Evolutionary conservation across 495 filamentous ascomycete species (phyloP).

Genomic region (Astrothelium subdiscretum): DNA sequence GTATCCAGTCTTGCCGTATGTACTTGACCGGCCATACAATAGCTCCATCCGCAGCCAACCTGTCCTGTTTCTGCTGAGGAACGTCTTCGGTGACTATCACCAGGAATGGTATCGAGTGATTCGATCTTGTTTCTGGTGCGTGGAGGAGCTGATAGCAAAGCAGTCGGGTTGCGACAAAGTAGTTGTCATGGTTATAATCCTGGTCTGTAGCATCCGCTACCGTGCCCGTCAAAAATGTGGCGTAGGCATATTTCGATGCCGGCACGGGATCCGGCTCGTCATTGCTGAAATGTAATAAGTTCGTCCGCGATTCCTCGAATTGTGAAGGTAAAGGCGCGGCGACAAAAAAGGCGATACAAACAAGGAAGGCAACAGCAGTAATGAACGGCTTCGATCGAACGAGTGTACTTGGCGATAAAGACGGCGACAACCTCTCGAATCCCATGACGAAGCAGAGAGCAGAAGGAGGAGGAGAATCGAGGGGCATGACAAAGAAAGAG

Average conservation of each 20-base stretch:
- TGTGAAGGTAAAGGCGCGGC: background rate
- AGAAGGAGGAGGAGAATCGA: background rate
- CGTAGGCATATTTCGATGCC: conserved; percentile 7
- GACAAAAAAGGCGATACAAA: background rate
- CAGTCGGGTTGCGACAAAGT: conserved; percentile 18
- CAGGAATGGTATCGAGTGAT: conserved; percentile 16
- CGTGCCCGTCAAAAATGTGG: conserved; percentile 3
- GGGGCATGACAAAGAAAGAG: background rate
- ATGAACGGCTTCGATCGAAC: background rate
- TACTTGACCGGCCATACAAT: conserved; percentile 15
- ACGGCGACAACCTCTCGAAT: background rate
- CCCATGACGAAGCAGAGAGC: background rate
- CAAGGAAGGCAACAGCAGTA: background rate
- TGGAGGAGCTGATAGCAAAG: conserved; percentile 25
- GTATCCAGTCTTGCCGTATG: conserved; percentile 15
- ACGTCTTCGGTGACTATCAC: conserved; percentile 21
- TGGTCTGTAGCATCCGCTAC: background rate
- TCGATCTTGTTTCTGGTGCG: conserved; percentile 14
- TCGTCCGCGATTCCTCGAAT: background rate
- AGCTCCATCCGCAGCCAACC: conserved; percentile 18
- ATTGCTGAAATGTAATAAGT: background rate
- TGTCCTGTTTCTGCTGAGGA: conserved; percentile 8
- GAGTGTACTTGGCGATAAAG: background rate
- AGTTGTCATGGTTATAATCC: conserved; percentile 4
- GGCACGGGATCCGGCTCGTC: background rate